Conservation (phyloP, 805 yeast species). For the Candida peoriensis region DNA sequence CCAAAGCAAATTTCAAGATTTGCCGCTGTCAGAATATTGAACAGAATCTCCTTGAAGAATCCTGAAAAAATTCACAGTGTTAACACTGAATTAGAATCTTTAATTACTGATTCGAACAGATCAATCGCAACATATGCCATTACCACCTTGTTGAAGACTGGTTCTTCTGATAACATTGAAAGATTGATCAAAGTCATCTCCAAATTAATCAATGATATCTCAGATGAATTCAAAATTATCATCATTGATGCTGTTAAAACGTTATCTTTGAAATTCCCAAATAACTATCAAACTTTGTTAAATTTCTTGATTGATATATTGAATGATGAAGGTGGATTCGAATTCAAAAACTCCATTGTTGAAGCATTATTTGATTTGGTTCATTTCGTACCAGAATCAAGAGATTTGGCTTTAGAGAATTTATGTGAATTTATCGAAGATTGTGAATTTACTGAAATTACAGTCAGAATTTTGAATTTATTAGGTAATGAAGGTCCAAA, state of each 20-base stretch:
- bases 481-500: slow-evolving; percentile 94
- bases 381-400: slow-evolving; percentile 77
- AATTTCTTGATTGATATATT: slow-evolving; percentile 76
- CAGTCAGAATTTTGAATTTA: slow-evolving; percentile 87
- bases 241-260: slow-evolving; percentile 94
- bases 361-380: slow-evolving; percentile 92
- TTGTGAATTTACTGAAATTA: slow-evolving; percentile 91
- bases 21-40: slow-evolving; percentile 88
- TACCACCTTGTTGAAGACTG: slow-evolving; percentile 91
- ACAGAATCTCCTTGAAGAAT: slow-evolving; percentile 73
- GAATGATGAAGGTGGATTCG: slow-evolving; percentile 87
- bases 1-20: slow-evolving; percentile 89
- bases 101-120: slow-evolving; percentile 85
- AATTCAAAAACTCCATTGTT: slow-evolving; percentile 79
- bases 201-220: slow-evolving; percentile 84
- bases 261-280: slow-evolving; percentile 88
- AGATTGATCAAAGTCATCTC: slow-evolving; percentile 83
- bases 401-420: slow-evolving; percentile 77
- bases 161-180: slow-evolving; percentile 85
- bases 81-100: slow-evolving; percentile 78
- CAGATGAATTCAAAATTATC: slow-evolving; percentile 92
- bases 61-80: slow-evolving; percentile 78
- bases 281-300: slow-evolving; percentile 79
- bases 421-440: slow-evolving; percentile 97
- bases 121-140: slow-evolving; percentile 95